phyloP scores from a whole-genome alignment of 768 basidiomycete genomes.

The Gautieria morchelliformis region DNA sequence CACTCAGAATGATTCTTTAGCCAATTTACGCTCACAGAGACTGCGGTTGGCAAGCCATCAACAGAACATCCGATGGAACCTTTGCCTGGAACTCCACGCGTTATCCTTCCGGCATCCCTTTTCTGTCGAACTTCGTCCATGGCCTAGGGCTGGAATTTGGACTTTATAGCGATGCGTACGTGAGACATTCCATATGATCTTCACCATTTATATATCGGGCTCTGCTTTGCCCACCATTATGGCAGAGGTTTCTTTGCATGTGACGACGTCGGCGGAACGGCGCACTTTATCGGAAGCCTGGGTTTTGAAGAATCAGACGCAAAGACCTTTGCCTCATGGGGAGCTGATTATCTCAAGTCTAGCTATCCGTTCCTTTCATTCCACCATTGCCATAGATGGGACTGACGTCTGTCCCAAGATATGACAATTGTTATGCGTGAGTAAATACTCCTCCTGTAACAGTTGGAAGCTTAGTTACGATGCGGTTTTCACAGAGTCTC shows the following conservation, averaged over 20 bases:
- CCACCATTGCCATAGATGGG: not conserved
- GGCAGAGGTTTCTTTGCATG: constrained; percentile 35
- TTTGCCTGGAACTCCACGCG: constrained; percentile 36
- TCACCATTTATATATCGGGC: not conserved
- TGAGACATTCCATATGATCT: not conserved
- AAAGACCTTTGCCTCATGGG: constrained; percentile 38
- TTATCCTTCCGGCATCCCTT: constrained; percentile 30
- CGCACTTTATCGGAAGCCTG: constrained; percentile 35
- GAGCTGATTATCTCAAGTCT: constrained; percentile 27
- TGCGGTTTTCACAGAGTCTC: constrained; percentile 18
- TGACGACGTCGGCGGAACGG: constrained; percentile 36
- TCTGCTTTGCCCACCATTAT: too few relatives aligned
- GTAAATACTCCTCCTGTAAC: constrained; percentile 2
- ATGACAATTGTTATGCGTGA: constrained; percentile 40
- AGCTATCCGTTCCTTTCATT: constrained; percentile 9
- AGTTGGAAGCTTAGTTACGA: not conserved
- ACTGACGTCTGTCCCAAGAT: constrained; percentile 12
- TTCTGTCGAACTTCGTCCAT: constrained; percentile 26
- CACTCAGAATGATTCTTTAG: not conserved
- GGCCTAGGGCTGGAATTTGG: constrained; percentile 8
- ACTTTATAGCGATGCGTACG: constrained; percentile 11
- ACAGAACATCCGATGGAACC: constrained; percentile 19
- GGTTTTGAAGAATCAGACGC: constrained; percentile 40
- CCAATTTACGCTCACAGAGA: constrained; percentile 22
- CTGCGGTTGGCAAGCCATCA: constrained; percentile 41